These are phyloP conservation scores for Cephalotrichum gorgonifer DNA, from an alignment of 2,329 filamentous ascomycete genomes.

Conservation along the genomic window DNA sequence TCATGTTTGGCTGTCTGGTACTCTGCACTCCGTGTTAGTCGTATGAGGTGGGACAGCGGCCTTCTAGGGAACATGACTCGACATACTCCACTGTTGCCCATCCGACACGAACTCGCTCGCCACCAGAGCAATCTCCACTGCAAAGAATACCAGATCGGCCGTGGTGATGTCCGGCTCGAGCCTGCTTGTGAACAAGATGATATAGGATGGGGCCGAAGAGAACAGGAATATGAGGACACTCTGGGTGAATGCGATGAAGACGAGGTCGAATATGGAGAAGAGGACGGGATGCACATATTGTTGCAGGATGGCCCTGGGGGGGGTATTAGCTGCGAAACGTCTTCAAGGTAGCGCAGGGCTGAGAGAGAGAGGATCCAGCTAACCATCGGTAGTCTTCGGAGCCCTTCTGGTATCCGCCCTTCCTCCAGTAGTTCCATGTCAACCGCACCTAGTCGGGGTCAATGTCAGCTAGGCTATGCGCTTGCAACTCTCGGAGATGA, in stretches of 20 bases:
- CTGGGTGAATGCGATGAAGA: conserved; percentile 82
- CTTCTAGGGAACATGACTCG: background rate
- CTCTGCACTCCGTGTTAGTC: conserved; percentile 27
- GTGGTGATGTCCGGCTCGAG: conserved; percentile 39
- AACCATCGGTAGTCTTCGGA: conserved; percentile 91
- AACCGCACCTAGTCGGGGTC: conserved; percentile 52
- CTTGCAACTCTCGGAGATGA: background rate
- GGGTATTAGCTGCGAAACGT: background rate
- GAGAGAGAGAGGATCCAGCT: conserved; percentile 3
- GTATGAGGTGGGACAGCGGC: background rate
- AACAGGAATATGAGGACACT: conserved; percentile 72
- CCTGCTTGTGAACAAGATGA: conserved; percentile 63
- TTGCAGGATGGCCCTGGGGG: conserved; percentile 57
- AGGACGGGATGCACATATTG: conserved; percentile 48
- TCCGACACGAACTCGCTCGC: conserved; percentile 72
- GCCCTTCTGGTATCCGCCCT: conserved; percentile 79
- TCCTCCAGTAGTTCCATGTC: conserved; percentile 95
- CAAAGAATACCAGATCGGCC: conserved; percentile 37
- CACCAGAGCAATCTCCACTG: conserved; percentile 37
- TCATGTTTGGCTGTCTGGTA: conserved; percentile 73
- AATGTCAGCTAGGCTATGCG: background rate
- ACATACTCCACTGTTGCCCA: conserved; percentile 76
- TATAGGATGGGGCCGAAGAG: conserved; percentile 67
- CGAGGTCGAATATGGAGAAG: conserved; percentile 78
- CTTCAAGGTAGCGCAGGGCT: conserved; percentile 5